Evolutionary conservation across 2,329 filamentous ascomycete genomes (phyloP).

Genomic region (Colletotrichum liaoningense): DNA sequence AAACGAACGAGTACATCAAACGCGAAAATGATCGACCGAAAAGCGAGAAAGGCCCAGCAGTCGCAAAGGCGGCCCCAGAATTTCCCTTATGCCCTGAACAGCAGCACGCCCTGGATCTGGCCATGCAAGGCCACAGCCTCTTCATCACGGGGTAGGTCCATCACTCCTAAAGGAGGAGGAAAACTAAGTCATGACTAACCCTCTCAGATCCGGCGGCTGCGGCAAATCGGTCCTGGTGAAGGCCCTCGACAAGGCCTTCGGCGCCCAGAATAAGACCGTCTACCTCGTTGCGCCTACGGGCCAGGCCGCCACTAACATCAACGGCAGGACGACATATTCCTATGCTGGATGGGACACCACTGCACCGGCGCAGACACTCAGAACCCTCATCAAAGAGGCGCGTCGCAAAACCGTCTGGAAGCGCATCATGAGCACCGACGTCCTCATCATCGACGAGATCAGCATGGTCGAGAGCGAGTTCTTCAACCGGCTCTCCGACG

Average conservation of each 20-base stretch:
- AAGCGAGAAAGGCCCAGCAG: too few species aligned
- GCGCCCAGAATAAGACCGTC: conserved; percentile 40
- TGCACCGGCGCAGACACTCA: not conserved
- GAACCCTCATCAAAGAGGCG: not conserved
- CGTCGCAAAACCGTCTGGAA: too few species aligned
- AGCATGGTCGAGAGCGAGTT: conserved; percentile 76
- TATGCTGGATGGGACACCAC: conserved; percentile 66
- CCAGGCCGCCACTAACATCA: conserved; percentile 66
- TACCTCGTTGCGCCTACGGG: conserved; percentile 70
- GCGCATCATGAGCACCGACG: conserved; percentile 61
- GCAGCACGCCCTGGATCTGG: conserved; percentile 49
- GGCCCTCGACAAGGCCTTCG: not conserved
- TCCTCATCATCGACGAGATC: conserved; percentile 74
- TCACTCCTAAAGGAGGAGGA: too few species aligned
- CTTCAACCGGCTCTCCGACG: conserved; percentile 66
- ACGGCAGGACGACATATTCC: conserved; percentile 66
- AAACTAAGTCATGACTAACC: too few species aligned
- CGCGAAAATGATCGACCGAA: too few species aligned
- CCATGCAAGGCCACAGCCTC: conserved; percentile 64
- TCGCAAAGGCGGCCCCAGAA: too few species aligned
- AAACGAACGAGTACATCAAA: too few species aligned
- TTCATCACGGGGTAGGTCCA: conserved; percentile 71
- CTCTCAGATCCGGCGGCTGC: conserved; percentile 17
- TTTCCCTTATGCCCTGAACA: conserved; percentile 12
- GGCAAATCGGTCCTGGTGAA: conserved; percentile 18